Conservation (phyloP, 2,329 filamentous ascomycete genomes). For the Alternaria triticina region DNA sequence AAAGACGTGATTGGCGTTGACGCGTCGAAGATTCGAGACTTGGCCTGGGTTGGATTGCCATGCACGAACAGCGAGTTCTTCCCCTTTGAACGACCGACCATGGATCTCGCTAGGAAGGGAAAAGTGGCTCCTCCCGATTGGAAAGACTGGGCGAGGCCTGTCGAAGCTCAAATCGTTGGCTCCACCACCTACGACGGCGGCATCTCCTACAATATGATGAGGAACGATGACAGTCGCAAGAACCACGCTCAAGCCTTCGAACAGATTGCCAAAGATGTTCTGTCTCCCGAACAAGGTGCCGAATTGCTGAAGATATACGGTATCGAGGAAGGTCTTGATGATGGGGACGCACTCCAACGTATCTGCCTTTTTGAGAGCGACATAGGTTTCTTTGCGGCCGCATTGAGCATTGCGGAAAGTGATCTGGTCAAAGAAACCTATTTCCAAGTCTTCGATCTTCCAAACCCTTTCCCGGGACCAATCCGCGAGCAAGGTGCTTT, state of each 20-base stretch:
- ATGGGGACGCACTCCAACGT: conserved; percentile 16
- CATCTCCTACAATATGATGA: conserved; percentile 26
- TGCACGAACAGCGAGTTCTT: conserved; percentile 15
- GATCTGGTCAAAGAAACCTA: conserved; percentile 18
- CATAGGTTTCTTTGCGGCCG: conserved; percentile 25
- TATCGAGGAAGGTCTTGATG: neutral
- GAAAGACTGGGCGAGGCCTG: conserved; percentile 5
- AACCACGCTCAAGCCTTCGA: conserved; percentile 6
- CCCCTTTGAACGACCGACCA: conserved; percentile 13
- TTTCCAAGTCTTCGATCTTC: conserved; percentile 25
- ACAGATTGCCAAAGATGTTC: conserved; percentile 1
- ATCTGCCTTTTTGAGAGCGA: conserved; percentile 27
- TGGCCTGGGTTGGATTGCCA: conserved; percentile 22
- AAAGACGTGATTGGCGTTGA: conserved; percentile 12
- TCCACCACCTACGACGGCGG: conserved; percentile 24
- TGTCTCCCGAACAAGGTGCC: neutral
- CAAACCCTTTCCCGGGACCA: conserved; percentile 20
- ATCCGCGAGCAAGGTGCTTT: conserved; percentile 15
- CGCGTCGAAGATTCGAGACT: conserved; percentile 10
- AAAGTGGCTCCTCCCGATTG: neutral
- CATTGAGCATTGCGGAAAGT: conserved; percentile 9
- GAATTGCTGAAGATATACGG: conserved; percentile 9
- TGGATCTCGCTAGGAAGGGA: conserved; percentile 5
- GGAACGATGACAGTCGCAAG: conserved; percentile 7
- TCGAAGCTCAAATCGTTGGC: conserved; percentile 19